Conservation (phyloP, 495 filamentous ascomycete genomes). For the Immersiella caudata region DNA sequence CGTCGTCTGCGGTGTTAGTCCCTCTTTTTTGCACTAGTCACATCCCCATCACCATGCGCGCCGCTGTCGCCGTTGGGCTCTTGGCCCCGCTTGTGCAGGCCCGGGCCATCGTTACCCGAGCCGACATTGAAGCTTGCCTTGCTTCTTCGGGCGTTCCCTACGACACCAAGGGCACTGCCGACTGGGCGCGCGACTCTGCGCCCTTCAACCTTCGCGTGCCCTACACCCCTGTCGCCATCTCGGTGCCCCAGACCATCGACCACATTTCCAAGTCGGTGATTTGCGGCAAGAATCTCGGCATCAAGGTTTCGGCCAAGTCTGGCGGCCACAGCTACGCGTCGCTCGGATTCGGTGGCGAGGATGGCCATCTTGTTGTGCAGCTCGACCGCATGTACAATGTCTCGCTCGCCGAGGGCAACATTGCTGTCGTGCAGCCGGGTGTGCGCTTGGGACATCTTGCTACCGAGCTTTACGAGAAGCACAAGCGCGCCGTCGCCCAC, state of each 20-base stretch:
- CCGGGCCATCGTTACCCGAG: slow-evolving; percentile 22
- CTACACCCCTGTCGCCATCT: slow-evolving; percentile 46
- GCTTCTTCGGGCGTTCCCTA: slow-evolving; percentile 35
- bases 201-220: slow-evolving; percentile 46
- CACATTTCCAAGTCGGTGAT: slow-evolving; percentile 47
- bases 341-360: slow-evolving; percentile 51
- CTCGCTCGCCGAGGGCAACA: slow-evolving; percentile 39
- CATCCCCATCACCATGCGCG: slow-evolving; percentile 13
- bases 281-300: slow-evolving; percentile 44
- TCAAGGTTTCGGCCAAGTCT: slow-evolving; percentile 48
- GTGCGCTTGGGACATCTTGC: slow-evolving; percentile 46
- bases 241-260: slow-evolving; percentile 42
- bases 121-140: slow-evolving; percentile 47
- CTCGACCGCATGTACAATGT: slow-evolving; percentile 49
- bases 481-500: slow-evolving; percentile 46
- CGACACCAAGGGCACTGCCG: slow-evolving; percentile 37
- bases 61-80: slow-evolving; percentile 12
- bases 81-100: slow-evolving; percentile 9
- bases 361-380: slow-evolving; percentile 50
- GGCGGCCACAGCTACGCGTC: slow-evolving; percentile 54
- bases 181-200: slow-evolving; percentile 44
- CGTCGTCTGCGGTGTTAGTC: not conserved
- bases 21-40: slow-evolving; percentile 9
- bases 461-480: slow-evolving; percentile 41
- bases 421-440: slow-evolving; percentile 45